Percentiles rank a stretch among this genome's conserved stretches.
Conservation (phyloP, 495 filamentous ascomycete species). For the Podospora fimiseda region DNA sequence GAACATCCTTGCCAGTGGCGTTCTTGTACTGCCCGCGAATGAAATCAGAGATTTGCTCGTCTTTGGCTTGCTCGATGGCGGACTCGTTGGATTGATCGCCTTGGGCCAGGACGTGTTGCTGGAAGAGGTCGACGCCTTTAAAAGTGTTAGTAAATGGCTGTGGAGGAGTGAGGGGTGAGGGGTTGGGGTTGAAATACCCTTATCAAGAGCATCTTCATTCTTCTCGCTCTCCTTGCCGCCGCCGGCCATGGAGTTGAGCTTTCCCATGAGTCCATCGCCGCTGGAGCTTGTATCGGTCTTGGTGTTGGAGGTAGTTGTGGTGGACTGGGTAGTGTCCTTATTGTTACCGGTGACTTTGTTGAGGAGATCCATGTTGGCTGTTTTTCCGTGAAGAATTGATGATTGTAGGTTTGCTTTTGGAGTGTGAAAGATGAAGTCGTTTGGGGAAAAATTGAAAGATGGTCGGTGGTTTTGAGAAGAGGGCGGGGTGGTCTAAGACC, state of each 20-base stretch:
- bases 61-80: constrained; percentile 65
- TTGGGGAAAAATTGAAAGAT: too few species aligned
- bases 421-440: background rate
- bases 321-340: constrained; percentile 9
- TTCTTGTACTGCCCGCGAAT: constrained; percentile 58
- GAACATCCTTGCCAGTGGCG: constrained; percentile 53
- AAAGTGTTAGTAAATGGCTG: background rate
- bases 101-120: constrained; percentile 55
- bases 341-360: constrained; percentile 11
- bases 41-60: constrained; percentile 59
- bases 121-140: constrained; percentile 57
- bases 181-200: constrained; percentile 33
- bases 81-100: constrained; percentile 62
- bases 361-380: constrained; percentile 14
- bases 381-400: too few species aligned
- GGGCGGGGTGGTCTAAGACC: too few species aligned
- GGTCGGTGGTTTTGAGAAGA: too few species aligned
- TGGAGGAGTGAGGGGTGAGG: background rate
- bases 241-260: constrained; percentile 54
- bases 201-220: constrained; percentile 60
- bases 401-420: background rate
- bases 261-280: constrained; percentile 40
- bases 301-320: background rate
- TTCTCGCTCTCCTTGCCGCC: constrained; percentile 59
- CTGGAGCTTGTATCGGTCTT: background rate